Base-by-base conservation (phyloP, 106 monocot genomes). In the Gastrodia elata region DNA sequence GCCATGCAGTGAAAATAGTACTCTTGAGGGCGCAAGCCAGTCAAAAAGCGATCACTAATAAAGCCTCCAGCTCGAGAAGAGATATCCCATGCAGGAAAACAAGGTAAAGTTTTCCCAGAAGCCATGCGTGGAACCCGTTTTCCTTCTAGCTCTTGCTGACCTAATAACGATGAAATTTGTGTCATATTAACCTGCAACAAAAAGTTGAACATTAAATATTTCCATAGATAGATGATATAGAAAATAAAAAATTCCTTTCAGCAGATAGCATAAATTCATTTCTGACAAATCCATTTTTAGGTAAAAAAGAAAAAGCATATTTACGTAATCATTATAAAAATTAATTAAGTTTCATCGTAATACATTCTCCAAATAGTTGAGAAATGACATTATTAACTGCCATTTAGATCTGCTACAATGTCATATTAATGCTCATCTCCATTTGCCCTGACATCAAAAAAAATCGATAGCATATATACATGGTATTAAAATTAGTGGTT, bases 1-100 rank as follows among this genome's bases (percentile, higher is more conserved):
- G 98, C 93, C 98, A 98, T 98, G 79, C 93, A 98, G 71, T 98
- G 98, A 41, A 98, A 98, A 65, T 87, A 98, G 75, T 93, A 98
- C 55, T 98, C 98, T 74, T 98, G 98, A 68, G 98, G 98, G 8
- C 91, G 93, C 46, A 98, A 84, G 52, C 93, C 98, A 44, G 93
- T 89, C 49, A 98, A 82, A 83, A 98, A 98, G 6, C 98, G 90
- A 73, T 98, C 98, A 76, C 93, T 78, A 30, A 93, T 91, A 40
- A 93, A 98, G 0, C 98, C 98, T 41, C 98, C 93, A 38, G 93
- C 82, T 18, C 93, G 76, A 55, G 88, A 81, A 49, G 93, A 82
- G 73, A 76, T 87, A 80, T 98, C 98, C 92, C 89, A 98, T 41
- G 98, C 80, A 42, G 98, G 93, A 83, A 98, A 98, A 79, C 88